Evolutionary conservation across 2,329 filamentous ascomycete genomes (phyloP), one percentile per base, ranked within the genome.

Genomic region (Thelonectria olida): DNA sequence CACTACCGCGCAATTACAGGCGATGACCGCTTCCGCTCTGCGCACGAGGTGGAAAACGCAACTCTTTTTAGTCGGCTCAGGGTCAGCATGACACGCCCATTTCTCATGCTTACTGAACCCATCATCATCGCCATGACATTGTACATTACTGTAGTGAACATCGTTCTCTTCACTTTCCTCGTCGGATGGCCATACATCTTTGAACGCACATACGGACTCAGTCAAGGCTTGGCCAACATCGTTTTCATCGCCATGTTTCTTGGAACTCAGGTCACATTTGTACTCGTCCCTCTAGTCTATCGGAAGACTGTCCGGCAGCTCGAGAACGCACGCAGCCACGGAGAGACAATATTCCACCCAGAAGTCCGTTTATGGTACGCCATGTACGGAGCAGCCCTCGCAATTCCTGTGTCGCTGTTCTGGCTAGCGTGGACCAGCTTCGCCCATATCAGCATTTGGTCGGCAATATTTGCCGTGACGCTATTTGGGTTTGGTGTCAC

Each of bases 1-100:
- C 82, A 82, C 64, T 76, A 89, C 56, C 84, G 89, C 47, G 77
- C 82, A 66, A 84, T 88, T 62, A 91, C 87, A 0, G 86, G 87
- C 4, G 84, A 90, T 61, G 75, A 81, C n/a, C 79, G 84, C 47
- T 91, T 85, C 77, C 80, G 82, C 52, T 89, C 88, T 8, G 84
- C 88, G 7, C 89, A 90, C 56, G 89, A 91, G 73, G 85, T 84
- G 53, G 73, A 86, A 3, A 64, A 66, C 4, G 68, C 70, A 65
- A 78, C 87, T 47, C 79, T 84, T 38, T 87, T 87, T 4, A 84
- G 90, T 48, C 71, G 78, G 3, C 75, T 79, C 10, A 84, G 81
- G 1, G 73, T 85, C 10, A 71, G 84, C 39, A 78, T 78, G 65
- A 76, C 76, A 3, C 70, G 81, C 0, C 81, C 81, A 0, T 82